These are phyloP conservation scores for Cadophora malorum DNA, from an alignment of 2,329 filamentous ascomycete genomes.

Conservation along the genomic window DNA sequence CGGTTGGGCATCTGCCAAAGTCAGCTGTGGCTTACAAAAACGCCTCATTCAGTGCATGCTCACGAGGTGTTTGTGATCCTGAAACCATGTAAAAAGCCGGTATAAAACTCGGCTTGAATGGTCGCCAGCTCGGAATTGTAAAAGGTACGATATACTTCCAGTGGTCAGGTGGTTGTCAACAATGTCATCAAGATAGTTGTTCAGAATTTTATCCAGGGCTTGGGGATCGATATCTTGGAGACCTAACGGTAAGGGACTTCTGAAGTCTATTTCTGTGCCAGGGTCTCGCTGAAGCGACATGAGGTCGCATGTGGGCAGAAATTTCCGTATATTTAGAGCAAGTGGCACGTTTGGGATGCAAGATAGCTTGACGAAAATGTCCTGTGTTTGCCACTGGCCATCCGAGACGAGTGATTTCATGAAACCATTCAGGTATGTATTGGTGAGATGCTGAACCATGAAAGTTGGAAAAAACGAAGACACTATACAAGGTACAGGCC, in stretches of 20 bases:
- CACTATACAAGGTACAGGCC: not conserved
- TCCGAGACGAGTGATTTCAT: not conserved
- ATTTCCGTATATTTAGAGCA: not conserved
- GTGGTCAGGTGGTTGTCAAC: not conserved
- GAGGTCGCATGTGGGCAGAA: not conserved
- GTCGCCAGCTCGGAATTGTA: not conserved
- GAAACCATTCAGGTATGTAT: not conserved
- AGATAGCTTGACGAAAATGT: not conserved
- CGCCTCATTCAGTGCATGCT: not conserved
- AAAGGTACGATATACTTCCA: not conserved
- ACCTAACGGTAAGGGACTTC: not conserved
- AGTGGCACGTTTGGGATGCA: not conserved
- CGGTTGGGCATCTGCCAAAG: slow-evolving; percentile 6
- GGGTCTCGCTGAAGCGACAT: slow-evolving; percentile 3
- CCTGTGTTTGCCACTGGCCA: not conserved
- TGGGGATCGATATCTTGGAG: not conserved
- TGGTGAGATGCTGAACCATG: not conserved
- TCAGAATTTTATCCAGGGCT: not conserved
- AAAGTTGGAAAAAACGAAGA: slow-evolving; percentile 2
- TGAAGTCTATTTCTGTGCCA: not conserved
- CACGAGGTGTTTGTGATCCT: not conserved
- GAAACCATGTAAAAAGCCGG: slow-evolving; percentile 9
- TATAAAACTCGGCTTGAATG: slow-evolving; percentile 2
- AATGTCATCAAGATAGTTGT: slow-evolving; percentile 3
- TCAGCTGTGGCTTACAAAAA: not conserved